Evolutionary conservation across 352 stramenopile genomes (phyloP), one percentile per base, ranked within the genome.

Genomic region (Phytophthora cryptogea): DNA sequence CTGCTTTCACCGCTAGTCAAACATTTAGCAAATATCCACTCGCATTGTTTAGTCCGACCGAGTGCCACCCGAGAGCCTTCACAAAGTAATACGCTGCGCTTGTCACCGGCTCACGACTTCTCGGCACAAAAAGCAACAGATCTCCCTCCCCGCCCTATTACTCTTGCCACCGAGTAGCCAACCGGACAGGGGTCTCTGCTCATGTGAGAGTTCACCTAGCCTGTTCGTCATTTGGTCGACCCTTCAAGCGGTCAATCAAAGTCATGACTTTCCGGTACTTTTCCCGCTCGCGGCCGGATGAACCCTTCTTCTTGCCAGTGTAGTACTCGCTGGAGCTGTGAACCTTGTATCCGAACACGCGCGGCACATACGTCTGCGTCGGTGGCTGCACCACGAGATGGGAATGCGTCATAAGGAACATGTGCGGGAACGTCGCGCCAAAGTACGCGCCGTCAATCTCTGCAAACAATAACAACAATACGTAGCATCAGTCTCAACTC

Each of bases 361-460:
- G 85, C 23, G 97, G 97, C 41, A 98, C 89, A 68, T 99, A 99
- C 73, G 62, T 83, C 73, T 83, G 87, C 37, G 83, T 91, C 59
- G 75, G 96, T 43, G 83, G 90, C 75, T 83, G 89, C 54, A 93
- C 86, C 50, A 98, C 91, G 28, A 97, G 67, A 26, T 97, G 85
- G 42, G 94, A 74, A 62, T 98, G 98, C 23, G 96, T 98, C 87
- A 99, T 98, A 28, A 99, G 82, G 74, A 99, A 99, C 54, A 99
- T 80, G 74, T 99, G 97, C 39, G 97, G 90, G 72, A 99, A 99
- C 31, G 97, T 99, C 26, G 96, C 98, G 40, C 97, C 97, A 80
- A 99, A 99, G 63, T 98, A 99, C 37, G 97, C 97, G 56, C 97
- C 97, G 71, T 99, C 97, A 20, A 99, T 96, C 54, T 96, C 85